These are phyloP conservation scores for Cornus florida DNA, from an alignment of 148 eudicot genomes.

Conservation along the genomic window DNA sequence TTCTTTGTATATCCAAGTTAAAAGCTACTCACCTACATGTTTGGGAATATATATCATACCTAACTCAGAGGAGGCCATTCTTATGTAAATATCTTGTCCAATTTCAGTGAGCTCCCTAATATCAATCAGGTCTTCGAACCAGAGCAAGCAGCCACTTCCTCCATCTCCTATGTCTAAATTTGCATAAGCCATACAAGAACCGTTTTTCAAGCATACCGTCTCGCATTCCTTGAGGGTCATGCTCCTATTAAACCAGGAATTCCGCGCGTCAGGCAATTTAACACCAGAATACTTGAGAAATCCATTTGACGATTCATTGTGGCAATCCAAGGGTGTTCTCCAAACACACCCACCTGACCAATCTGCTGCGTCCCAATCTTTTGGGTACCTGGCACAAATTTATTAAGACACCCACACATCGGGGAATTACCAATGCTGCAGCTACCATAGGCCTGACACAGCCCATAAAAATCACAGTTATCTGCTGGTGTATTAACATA, in stretches of 20 bases:
- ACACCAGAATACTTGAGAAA: conserved; percentile 14
- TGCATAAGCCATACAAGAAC: conserved; percentile 30
- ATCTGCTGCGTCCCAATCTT: neutral
- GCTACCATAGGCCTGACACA: neutral
- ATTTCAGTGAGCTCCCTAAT: conserved; percentile 5
- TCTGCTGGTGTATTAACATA: too few species aligned
- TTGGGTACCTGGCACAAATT: conserved; percentile 2
- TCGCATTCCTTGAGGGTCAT: conserved; percentile 29
- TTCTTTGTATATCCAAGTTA: too few species aligned
- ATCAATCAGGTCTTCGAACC: conserved; percentile 27
- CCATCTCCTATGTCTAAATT: conserved; percentile 13
- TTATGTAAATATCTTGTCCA: conserved; percentile 16
- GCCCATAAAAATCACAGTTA: too few species aligned
- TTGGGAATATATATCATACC: too few species aligned
- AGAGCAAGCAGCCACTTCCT: conserved; percentile 35
- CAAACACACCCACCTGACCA: too few species aligned
- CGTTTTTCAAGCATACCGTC: conserved; percentile 19
- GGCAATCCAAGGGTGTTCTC: too few species aligned
- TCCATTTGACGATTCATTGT: neutral
- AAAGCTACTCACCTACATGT: too few species aligned
- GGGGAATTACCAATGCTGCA: conserved; percentile 8
- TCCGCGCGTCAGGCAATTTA: conserved; percentile 29
- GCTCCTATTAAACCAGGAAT: conserved; percentile 12
- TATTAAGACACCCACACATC: conserved; percentile 4
- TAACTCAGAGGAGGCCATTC: too few species aligned